Percentiles rank a stretch among this genome's conserved stretches.
Conservation (phyloP, 208 protist species). For the Trypanosoma cruzi region DNA sequence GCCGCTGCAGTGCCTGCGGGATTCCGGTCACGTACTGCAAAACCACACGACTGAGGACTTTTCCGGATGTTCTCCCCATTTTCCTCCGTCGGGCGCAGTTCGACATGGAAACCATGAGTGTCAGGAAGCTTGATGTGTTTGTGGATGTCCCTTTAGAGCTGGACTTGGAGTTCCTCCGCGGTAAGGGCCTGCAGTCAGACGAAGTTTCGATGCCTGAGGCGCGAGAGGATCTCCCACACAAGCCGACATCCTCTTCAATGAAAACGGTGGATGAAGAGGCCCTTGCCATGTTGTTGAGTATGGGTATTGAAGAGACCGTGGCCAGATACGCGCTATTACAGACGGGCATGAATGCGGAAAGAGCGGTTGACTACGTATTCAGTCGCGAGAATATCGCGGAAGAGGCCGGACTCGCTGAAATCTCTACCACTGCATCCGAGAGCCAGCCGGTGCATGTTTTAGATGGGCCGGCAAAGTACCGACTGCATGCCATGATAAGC, state of each 20-base stretch:
- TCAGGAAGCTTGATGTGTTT: slow-evolving; percentile 90
- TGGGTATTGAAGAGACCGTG: slow-evolving; percentile 83
- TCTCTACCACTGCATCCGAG: slow-evolving; percentile 1
- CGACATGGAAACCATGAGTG: slow-evolving; percentile 58
- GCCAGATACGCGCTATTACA: slow-evolving; percentile 79
- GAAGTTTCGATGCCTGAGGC: slow-evolving; percentile 68
- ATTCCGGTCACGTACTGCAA: slow-evolving; percentile 49
- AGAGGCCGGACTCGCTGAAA: slow-evolving; percentile 32
- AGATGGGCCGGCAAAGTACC: slow-evolving; percentile 69
- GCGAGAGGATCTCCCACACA: slow-evolving; percentile 19
- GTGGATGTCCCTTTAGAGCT: slow-evolving; percentile 81
- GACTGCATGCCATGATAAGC: slow-evolving; percentile 88
- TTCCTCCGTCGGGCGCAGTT: slow-evolving; percentile 86
- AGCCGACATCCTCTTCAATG: not conserved
- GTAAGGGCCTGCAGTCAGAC: slow-evolving; percentile 45
- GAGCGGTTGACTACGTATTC: slow-evolving; percentile 97
- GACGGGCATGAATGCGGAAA: slow-evolving; percentile 93
- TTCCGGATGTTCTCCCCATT: slow-evolving; percentile 87
- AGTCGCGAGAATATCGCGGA: slow-evolving; percentile 87
- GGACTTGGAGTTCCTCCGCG: slow-evolving; percentile 57
- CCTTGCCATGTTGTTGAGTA: slow-evolving; percentile 80
- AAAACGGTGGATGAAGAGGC: slow-evolving; percentile 70
- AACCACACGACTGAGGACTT: slow-evolving; percentile 64
- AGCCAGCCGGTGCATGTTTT: slow-evolving; percentile 8
- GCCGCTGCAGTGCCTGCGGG: slow-evolving; percentile 68